Conservation (phyloP, 306 rosid genomes). For the Malus orientalis region DNA sequence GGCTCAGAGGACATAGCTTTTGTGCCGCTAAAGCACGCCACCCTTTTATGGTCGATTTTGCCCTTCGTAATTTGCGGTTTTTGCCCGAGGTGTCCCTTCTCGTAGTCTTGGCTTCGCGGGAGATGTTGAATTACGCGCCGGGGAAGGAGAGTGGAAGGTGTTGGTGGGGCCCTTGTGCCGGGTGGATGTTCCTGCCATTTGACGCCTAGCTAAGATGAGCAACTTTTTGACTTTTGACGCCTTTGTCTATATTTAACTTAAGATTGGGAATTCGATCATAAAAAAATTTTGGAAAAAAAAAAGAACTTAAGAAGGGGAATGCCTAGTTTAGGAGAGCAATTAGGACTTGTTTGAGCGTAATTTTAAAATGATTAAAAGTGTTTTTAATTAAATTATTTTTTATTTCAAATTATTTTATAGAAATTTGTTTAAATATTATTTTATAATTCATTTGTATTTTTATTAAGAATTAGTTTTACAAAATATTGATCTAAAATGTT, state of each 20-base stretch:
- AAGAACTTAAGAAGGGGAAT: too few species aligned
- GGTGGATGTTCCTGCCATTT: neutral
- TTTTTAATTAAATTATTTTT: too few species aligned
- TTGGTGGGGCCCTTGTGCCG: neutral
- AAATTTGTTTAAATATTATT: accelerated
- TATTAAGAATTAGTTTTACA: too few species aligned
- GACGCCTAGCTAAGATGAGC: constrained; percentile 2
- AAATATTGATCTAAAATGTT: too few species aligned
- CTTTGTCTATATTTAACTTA: neutral
- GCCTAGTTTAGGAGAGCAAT: too few species aligned
- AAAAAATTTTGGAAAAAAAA: too few species aligned
- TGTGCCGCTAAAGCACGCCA: constrained; percentile 64
- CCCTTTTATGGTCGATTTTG: constrained; percentile 25
- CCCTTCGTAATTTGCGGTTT: neutral
- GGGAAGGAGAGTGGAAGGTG: neutral
- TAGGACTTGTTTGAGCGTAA: too few species aligned
- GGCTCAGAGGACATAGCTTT: constrained; percentile 29
- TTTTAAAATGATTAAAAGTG: too few species aligned
- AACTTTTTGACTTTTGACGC: constrained; percentile 1
- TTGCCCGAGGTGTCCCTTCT: neutral
- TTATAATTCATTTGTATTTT: too few species aligned
- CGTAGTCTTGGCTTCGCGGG: neutral
- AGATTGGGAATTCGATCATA: too few species aligned
- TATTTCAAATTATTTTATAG: too few species aligned
- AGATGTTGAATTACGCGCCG: neutral